Percentiles rank a stretch among this genome's conserved stretches.
These are phyloP conservation scores for Ophiostoma ips DNA, from an alignment of 2,329 filamentous ascomycete species.

Conservation along the genomic window DNA sequence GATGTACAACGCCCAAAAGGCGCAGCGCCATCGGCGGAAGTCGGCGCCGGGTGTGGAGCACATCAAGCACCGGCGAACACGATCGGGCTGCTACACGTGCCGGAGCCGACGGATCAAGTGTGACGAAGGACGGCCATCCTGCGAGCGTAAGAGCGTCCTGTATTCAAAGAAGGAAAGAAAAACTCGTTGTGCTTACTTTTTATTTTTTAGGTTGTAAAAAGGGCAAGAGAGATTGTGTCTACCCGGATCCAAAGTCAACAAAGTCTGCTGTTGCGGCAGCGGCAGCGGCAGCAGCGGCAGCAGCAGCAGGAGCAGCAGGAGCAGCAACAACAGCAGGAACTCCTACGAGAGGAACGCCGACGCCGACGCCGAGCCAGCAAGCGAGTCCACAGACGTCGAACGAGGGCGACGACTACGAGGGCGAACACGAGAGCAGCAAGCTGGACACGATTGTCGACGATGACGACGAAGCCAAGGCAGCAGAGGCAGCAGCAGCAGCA, in stretches of 20 bases:
- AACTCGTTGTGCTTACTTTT: too few relatives aligned
- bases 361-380: slow-evolving; percentile 21
- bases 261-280: slow-evolving; percentile 16
- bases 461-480: slow-evolving; percentile 18
- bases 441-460: slow-evolving; percentile 43
- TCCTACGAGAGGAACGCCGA: neutral
- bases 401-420: slow-evolving; percentile 37
- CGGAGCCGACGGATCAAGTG: slow-evolving; percentile 85
- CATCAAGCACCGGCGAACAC: slow-evolving; percentile 83
- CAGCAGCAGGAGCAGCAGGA: slow-evolving; percentile 5
- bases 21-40: slow-evolving; percentile 37
- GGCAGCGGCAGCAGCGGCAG: slow-evolving; percentile 26
- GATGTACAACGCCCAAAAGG: slow-evolving; percentile 31
- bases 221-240: slow-evolving; percentile 78
- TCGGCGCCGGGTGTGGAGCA: slow-evolving; percentile 45
- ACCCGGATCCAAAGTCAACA: slow-evolving; percentile 55
- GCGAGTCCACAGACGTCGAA: slow-evolving; percentile 40
- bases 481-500: neutral
- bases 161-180: too few relatives aligned
- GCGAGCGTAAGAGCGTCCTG: slow-evolving; percentile 48
- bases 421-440: slow-evolving; percentile 25
- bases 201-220: slow-evolving; percentile 62
- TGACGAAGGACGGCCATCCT: slow-evolving; percentile 76
- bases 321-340: neutral
- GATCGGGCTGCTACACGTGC: slow-evolving; percentile 90